Evolutionary conservation across 2,329 filamentous ascomycete genomes (phyloP), one percentile per base, ranked within the genome.

Genomic region (Botrytis sinoallii): DNA sequence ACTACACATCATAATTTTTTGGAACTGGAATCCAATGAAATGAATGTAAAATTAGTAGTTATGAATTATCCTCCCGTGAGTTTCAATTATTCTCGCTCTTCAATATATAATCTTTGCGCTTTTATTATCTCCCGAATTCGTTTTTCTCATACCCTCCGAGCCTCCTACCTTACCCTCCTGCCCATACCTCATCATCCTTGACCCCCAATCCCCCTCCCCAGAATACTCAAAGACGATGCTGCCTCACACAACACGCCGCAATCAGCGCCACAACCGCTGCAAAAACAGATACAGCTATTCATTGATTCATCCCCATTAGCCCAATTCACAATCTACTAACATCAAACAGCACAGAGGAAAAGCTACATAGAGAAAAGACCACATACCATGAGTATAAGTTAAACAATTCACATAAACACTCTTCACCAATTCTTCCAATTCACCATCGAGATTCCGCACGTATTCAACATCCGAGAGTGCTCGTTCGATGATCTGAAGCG

Each of bases 351-450:
- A 35, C 12, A 14, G n/a, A n/a, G n/a, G n/a, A n/a, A n/a, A n/a
- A n/a, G n/a, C n/a, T n/a, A n/a, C n/a, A n/a, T n/a, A n/a, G n/a
- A 32, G 20, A 22, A 66, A 29, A 65, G 20, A 22, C 22, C 1
- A 73, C 71, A 52, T 73, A 78, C 75, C 75, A 73, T 79, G 77
- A 52, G 73, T 78, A 73, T 77, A 77, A 14, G 74, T 71, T 14
- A 79, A 71, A 69, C 77, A 78, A 35, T 73, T 72, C 8, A 78
- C 73, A 75, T 77, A 78, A 29, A 66, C 76, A 10, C 48, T 63
- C 8, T 74, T 76, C n/a, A 79, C 77, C 16, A 78, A 35, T 29
- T 73, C 61, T 48, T 73, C 72, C 18, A 78, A 46, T 18, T 38
- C 25, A 5, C 74, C 70, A 16, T 77, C 60, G 29, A 79, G 44